Evolutionary conservation across 208 protist species (phyloP), one percentile per base, ranked within the genome.

Genomic region (Leptomonas pyrrhocoris): DNA sequence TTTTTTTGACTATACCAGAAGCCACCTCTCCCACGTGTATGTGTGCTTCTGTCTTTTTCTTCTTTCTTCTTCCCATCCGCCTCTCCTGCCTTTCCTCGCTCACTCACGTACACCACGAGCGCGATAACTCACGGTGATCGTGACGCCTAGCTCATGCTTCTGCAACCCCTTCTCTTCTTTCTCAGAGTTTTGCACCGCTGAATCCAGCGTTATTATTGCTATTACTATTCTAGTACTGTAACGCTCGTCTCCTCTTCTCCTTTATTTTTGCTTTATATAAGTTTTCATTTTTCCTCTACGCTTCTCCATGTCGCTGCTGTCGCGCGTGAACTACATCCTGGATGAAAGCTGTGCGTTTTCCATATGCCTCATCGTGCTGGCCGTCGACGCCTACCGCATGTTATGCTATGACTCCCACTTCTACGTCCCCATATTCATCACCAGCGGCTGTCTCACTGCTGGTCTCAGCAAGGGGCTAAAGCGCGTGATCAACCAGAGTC

Each of bases 291-390:
- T 23, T 34, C 48, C 38, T 25, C 30, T 31, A 49, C 38, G 5
- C 7, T 49, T n/a, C 2, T 23, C 18, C 8, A 77, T 73, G 69
- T 46, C 40, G 6, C 30, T 61, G 23, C 11, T 79, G 0, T 59
- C 65, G 1, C 54, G 60, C 6, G 4, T 88, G 8, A 68, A 85
- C 45, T 68, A 64, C 49, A 25, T 58, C 5, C 69, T 85, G 7
- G 85, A 90, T 57, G 53, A 56, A 23, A 81, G 64, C 58, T 85
- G 81, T 66, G n/a, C n/a, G n/a, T n/a, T n/a, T n/a, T n/a, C n/a
- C n/a, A n/a, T n/a, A n/a, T 81, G 67, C 49, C 53, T 77, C 4
- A 31, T 79, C 34, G 81, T 90, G 1, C 48, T 68, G 9, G 42
- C 77, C 3, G 69, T 83, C 6, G 86, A 90, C 27, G 45, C 78